Percentiles rank a stretch among this genome's conserved stretches.
phyloP scores from a whole-genome alignment of 129 eudicot species.

The Flaveria bidentis region DNA sequence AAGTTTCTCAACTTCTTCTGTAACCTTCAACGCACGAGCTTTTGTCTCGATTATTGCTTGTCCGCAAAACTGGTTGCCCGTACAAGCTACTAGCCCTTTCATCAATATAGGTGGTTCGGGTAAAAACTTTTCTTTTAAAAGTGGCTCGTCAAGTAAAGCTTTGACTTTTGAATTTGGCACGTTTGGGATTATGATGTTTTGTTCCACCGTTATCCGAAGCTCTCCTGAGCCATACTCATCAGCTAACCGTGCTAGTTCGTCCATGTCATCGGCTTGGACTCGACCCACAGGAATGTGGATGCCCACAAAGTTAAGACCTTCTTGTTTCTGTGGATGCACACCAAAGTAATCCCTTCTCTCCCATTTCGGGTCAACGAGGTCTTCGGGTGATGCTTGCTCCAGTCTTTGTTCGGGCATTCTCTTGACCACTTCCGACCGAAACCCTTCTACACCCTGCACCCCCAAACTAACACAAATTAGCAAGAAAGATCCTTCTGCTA shows the following conservation, averaged over 20 bases:
- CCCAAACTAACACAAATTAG: constrained; percentile 25
- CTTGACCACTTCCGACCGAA: constrained; percentile 78
- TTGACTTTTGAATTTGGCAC: constrained; percentile 64
- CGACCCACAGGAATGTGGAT: constrained; percentile 95
- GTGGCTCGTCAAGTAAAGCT: constrained; percentile 74
- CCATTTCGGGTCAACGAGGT: constrained; percentile 68
- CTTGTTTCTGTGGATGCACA: constrained; percentile 86
- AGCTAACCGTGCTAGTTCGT: constrained; percentile 83
- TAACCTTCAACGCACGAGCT: constrained; percentile 77
- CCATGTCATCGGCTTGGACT: constrained; percentile 91
- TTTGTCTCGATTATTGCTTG: constrained; percentile 95
- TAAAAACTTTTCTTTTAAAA: constrained; percentile 58
- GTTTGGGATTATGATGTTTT: constrained; percentile 87
- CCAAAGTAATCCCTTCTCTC: constrained; percentile 86
- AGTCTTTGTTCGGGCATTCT: constrained; percentile 80
- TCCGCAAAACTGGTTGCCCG: constrained; percentile 96
- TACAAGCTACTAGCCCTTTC: constrained; percentile 94
- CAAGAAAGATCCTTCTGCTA: constrained; percentile 15
- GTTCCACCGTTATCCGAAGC: constrained; percentile 92
- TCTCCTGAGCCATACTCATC: constrained; percentile 91
- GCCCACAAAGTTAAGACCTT: constrained; percentile 83
- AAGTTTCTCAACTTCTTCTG: constrained; percentile 70
- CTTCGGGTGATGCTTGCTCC: constrained; percentile 78
- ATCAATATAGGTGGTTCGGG: constrained; percentile 80
- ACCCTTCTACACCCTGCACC: constrained; percentile 89